Evolutionary conservation across 2,329 filamentous ascomycete genomes (phyloP), one percentile per base, ranked within the genome.

Genomic region (Byssothecium circinans): DNA sequence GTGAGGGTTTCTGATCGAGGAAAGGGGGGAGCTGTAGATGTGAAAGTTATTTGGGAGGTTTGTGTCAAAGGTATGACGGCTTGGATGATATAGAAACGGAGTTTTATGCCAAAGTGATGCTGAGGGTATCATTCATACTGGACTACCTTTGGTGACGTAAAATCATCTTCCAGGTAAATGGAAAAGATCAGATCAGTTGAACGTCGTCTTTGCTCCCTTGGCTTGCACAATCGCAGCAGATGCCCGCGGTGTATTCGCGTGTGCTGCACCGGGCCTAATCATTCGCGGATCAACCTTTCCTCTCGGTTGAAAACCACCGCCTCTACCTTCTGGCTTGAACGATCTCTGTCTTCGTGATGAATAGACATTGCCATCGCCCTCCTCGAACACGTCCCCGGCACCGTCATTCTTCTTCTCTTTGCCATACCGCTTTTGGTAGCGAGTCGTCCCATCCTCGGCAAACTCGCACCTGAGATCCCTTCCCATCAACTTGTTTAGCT

Each of bases 371-470:
- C 63, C 60, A 11, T 65, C 58, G 11, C 60, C 52, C 4, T 57
- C 54, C 14, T 56, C 62, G 14, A 39, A 39, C 22, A 39, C 22
- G 17, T 27, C 36, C 12, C 37, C 43, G 19, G 57, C 50, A 8
- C 56, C 55, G 15, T 57, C 62, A 15, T 45, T 41, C 29, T 55
- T 61, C 25, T 79, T 81, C 33, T 86, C 86, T 70, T 91, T 92
- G 55, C 89, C 88, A 65, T 88, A 97, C 1, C 94, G 84, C 79
- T 97, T 99, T 77, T 92, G 92, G 73, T 99, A 99, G 48, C 94
- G 79, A 27, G 84, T 83, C 59, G 89, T 85, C 49, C 91, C 84
- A 70, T 97, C 94, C 74, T 99, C 94, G 17, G 94, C 94, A 62
- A 92, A 91, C 70, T 99, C 92, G 69, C 94, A 85, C 68, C 92